Percentiles rank a stretch among this genome's conserved stretches.
These are phyloP conservation scores for Penicillium flavigenum DNA, from an alignment of 495 filamentous ascomycete genomes.

Conservation along the genomic window DNA sequence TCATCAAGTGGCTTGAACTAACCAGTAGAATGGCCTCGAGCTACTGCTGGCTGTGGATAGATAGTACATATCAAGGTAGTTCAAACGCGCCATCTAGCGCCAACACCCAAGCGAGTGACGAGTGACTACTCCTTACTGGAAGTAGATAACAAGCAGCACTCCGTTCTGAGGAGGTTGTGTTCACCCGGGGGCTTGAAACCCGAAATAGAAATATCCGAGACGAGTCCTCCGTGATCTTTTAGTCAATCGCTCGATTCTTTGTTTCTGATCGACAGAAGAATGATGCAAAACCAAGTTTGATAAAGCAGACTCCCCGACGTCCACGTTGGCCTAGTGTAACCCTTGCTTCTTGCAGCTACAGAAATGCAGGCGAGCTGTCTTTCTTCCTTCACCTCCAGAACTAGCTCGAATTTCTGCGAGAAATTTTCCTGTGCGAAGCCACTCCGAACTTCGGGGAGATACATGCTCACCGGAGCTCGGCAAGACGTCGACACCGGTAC, in stretches of 20 bases:
- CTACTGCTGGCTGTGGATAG: slow-evolving; percentile 1
- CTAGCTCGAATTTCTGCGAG: neutral
- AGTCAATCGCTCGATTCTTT: slow-evolving; percentile 4
- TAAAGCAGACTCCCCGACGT: slow-evolving; percentile 1
- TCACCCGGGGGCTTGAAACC: neutral
- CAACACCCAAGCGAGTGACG: neutral
- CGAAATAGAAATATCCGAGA: neutral
- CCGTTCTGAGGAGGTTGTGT: neutral
- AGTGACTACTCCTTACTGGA: neutral
- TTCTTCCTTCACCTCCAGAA: slow-evolving; percentile 7
- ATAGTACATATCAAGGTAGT: neutral
- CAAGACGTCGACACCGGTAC: neutral
- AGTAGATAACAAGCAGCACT: neutral
- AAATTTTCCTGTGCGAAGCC: neutral
- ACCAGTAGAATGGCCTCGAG: neutral
- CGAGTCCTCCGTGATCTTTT: slow-evolving; percentile 9
- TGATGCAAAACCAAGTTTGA: slow-evolving; percentile 8
- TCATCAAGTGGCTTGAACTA: neutral
- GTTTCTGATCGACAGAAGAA: slow-evolving; percentile 7
- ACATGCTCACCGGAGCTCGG: neutral
- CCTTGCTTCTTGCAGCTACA: slow-evolving; percentile 12
- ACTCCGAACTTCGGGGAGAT: neutral
- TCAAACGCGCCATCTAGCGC: neutral
- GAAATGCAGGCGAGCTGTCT: slow-evolving; percentile 5
- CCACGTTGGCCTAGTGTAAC: slow-evolving; percentile 11